A percentile compares a stretch with the other conserved stretches of the same genome.
phyloP scores from a whole-genome alignment of 192 early-diverging fungal species.

The Funneliformis geosporum region DNA sequence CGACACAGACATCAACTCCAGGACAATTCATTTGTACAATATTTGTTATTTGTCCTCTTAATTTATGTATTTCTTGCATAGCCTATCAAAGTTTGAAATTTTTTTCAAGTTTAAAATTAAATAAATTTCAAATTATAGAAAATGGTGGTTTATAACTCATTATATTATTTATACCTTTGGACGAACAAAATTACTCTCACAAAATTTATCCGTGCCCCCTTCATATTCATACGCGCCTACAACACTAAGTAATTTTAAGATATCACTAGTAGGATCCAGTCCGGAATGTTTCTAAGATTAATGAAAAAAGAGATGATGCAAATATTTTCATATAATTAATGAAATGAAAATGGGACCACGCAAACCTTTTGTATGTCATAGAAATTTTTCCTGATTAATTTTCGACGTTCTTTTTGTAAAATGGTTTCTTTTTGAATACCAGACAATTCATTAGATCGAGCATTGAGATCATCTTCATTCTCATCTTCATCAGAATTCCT shows the following conservation, averaged over 20 bases:
- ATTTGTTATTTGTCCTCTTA: conserved; percentile 73
- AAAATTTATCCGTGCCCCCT: conserved; percentile 68
- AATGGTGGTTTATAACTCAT: background rate
- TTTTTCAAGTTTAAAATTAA: background rate
- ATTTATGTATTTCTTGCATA: conserved; percentile 77
- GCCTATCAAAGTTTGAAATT: conserved; percentile 38
- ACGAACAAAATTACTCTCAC: conserved; percentile 81
- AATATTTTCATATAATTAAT: background rate
- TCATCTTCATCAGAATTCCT: conserved; percentile 59
- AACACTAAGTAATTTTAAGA: conserved; percentile 80
- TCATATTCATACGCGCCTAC: conserved; percentile 87
- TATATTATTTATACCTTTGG: conserved; percentile 60
- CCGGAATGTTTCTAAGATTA: conserved; percentile 66
- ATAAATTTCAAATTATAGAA: background rate
- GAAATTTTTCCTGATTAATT: conserved; percentile 63
- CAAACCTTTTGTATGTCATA: conserved; percentile 66
- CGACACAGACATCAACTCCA: conserved; percentile 55
- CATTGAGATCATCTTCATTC: conserved; percentile 40
- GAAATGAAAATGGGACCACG: too few relatives aligned
- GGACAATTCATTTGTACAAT: conserved; percentile 68
- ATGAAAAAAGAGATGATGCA: background rate
- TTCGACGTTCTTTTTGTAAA: conserved; percentile 60
- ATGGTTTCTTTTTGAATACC: conserved; percentile 61
- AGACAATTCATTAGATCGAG: conserved; percentile 40
- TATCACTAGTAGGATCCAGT: conserved; percentile 80